Percentiles rank a stretch among this genome's conserved stretches.
Evolutionary conservation across 257 asterid species (phyloP).

Genomic region (Thymus mandschuricus): DNA sequence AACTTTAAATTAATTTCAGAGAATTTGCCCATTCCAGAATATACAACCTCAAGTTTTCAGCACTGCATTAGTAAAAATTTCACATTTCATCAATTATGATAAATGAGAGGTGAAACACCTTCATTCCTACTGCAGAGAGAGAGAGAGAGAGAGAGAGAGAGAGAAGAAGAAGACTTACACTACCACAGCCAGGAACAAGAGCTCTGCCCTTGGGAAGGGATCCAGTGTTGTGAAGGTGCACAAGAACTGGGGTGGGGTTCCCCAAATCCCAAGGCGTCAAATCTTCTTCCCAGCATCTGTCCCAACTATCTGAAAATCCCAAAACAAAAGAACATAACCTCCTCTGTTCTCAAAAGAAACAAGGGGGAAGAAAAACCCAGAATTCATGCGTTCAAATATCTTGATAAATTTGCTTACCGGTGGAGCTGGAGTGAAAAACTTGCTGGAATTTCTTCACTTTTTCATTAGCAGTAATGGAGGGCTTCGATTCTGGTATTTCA

Average conservation of each 20-base stretch:
- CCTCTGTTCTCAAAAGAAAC: not conserved
- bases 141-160: not conserved
- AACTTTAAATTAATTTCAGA: not conserved
- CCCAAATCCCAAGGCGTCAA: slow-evolving; percentile 96
- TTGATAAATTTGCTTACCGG: slow-evolving; percentile 39
- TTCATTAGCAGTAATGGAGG: slow-evolving; percentile 24
- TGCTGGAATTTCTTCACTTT: slow-evolving; percentile 48
- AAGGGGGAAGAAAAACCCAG: not conserved
- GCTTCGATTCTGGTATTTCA: slow-evolving; percentile 2
- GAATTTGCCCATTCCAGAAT: not conserved
- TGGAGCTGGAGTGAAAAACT: slow-evolving; percentile 46
- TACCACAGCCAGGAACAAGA: slow-evolving; percentile 90
- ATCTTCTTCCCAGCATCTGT: slow-evolving; percentile 73
- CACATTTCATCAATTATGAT: not conserved
- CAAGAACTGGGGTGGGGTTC: slow-evolving; percentile 72
- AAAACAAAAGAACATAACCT: not conserved
- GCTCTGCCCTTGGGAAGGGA: slow-evolving; percentile 79
- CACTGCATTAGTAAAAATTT: not conserved
- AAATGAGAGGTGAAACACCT: not conserved
- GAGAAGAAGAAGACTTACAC: slow-evolving; percentile 46
- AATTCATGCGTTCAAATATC: slow-evolving; percentile 1
- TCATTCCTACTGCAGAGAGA: not conserved
- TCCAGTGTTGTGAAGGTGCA: slow-evolving; percentile 63
- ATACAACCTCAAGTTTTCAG: not conserved
- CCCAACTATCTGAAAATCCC: slow-evolving; percentile 65